Evolutionary conservation across 306 rosid genomes (phyloP), one percentile per base, ranked within the genome.

Genomic region (Rosa multiflora): DNA sequence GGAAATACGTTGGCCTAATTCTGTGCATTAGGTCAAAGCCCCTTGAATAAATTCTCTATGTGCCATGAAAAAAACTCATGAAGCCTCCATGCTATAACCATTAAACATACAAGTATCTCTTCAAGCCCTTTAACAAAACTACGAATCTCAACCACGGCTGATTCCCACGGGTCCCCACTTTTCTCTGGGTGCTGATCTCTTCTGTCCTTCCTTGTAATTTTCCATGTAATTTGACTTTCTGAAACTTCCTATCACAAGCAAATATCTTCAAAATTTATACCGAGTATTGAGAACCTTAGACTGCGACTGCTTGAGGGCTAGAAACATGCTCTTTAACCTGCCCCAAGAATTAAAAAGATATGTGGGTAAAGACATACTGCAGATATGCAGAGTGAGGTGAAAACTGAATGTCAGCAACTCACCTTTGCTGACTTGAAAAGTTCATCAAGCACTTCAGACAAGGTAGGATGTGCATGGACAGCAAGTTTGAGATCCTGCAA

Each of bases 371-470:
- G 56, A 76, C 64, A 70, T 37, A 69, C 10, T 32, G n/a, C 29
- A 37, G 56, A 51, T 14, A 37, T 26, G 72, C 48, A 4, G 64
- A 35, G 0, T 70, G 77, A n/a, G 55, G 43, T 49, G 66, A 44
- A 76, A 76, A 42, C 48, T 37, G 35, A 82, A 75, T 23, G 74
- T 78, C 76, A 40, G 69, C 55, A 81, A 77, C 88, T 90, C 67
- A 91, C 99, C 97, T 92, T 95, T 44, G 98, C 99, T 75, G 97
- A 92, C 83, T 92, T 95, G 80, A 92, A 95, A 70, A 92, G 87
- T 79, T 95, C 99, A 58, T 95, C 99, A 81, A 95, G 87, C 88
- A 95, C 98, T 88, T 94, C 97, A 6, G 99, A 95, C 85, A 95
- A 83, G 66, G 99, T 95, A 79, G 99, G 98, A 86, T 92, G 99